Base-by-base conservation (phyloP, 257 asterid genomes). In the Verbascum thapsus region DNA sequence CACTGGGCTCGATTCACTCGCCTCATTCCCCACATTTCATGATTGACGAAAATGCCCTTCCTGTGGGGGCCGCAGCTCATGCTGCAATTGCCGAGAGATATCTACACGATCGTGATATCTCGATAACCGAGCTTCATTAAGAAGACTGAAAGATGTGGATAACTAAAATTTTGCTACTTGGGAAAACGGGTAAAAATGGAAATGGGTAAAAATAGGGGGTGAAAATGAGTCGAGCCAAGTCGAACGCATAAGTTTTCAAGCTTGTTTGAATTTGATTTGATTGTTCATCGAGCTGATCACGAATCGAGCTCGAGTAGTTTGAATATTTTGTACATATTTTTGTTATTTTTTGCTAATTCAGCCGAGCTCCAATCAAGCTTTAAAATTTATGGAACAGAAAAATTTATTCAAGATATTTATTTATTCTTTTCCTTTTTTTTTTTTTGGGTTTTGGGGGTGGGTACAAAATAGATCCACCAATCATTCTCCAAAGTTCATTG, bases 21-120 rank as follows among this genome's bases (percentile, higher is more conserved):
- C 76, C 83, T 1, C 97, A 94, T 53, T 87, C 97, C 1, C 96
- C 99, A 0, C 80, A 81, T 65, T 90, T 94, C 73, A 82, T 71
- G 83, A 82, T 94, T 11, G 99, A 94, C 3, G 99, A 94, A 75
- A 82, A 85, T 63, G 95, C 81, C 48, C 86, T 94, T 1, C 84
- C 83, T 0, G 35, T 87, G 2, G 99, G 99, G 2, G 95, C 99
- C 6, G 96, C 99, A 26, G 67, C 86, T 53, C 90, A 94, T 58
- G 99, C 97, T 37, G 91, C 95, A 63, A 81, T 94, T 64, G 97
- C 96, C 0, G 99, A 90, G 78, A 87, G 96, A 66, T 90, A 85
- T 49, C 88, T 92, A 30, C 57, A 72, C 37, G 81, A 78, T 1
- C 72, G 61, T 2, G 40, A 23, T 6, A 38, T 50, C 68, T 51